Evolutionary conservation across 495 filamentous ascomycete species (phyloP), one percentile per base, ranked within the genome.

Genomic region (Trichodelitschia bisporula): DNA sequence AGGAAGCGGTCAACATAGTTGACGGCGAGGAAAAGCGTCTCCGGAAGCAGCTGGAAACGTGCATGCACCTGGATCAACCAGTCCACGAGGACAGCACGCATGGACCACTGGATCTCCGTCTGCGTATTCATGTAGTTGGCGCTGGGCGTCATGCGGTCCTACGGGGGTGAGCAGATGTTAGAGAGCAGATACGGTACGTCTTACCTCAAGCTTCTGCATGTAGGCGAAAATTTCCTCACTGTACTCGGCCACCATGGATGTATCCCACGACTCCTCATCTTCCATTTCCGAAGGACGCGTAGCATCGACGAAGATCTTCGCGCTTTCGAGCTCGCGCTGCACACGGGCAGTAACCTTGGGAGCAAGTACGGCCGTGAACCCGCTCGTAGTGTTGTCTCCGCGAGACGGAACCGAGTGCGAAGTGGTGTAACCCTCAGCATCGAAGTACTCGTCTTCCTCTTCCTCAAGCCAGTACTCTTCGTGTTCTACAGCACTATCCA

Each of bases 221-320:
- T 95, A 90, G 4, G 62, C 56, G 41, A 93, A 95, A 37, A 99
- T 99, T 45, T 99, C 86, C 3, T 86, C 74, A 28, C 71, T 69
- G 44, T 99, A 99, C 45, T 95, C 84, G 11, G 82, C 74, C 19
- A 99, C 86, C 89, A 99, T 92, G 44, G 75, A 91, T n/a, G 82
- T 76, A 45, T 99, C 86, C 58, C 69, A 89, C 15, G 61, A 56
- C 44, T 93, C 86, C 37, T 95, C 86, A 31, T 89, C 72, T 28
- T 77, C 56, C 31, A 79, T 75, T 34, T 73, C 66, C 12, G 42
- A 36, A 0, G 61, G 57, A 40, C 61, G 54, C 33, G 62, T 48
- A 30, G 49, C 50, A 34, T 78, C 65, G 0, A 92, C 78, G 26
- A 69, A 51, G 5, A 55, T 42, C 50, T 64, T 72, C 8, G 82